These are phyloP conservation scores for Hypoxylon crocopeplum DNA, from an alignment of 495 filamentous ascomycete genomes.

Conservation along the genomic window DNA sequence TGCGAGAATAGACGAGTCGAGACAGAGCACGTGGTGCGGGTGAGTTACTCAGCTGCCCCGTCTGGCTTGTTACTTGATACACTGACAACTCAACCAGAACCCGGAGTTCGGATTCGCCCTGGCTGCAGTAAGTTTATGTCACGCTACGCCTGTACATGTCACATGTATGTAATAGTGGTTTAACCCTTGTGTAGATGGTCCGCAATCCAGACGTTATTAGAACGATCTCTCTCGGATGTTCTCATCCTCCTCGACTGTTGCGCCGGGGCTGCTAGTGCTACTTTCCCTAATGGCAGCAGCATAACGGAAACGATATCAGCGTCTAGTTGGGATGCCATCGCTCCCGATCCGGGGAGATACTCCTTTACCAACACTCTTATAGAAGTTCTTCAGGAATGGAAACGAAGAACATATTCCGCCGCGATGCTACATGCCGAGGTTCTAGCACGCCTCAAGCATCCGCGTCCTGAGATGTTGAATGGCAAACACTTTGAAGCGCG, in stretches of 20 bases:
- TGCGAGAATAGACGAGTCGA: slow-evolving; percentile 56
- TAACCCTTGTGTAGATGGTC: slow-evolving; percentile 49
- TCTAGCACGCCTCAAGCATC: slow-evolving; percentile 58
- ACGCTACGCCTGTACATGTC: neutral
- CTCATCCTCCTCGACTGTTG: slow-evolving; percentile 62
- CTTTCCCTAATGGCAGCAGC: slow-evolving; percentile 54
- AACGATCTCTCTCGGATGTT: slow-evolving; percentile 59
- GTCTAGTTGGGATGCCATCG: slow-evolving; percentile 60
- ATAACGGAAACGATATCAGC: slow-evolving; percentile 62
- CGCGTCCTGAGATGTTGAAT: slow-evolving; percentile 56
- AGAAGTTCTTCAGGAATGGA: slow-evolving; percentile 59
- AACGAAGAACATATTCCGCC: slow-evolving; percentile 52
- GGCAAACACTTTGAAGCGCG: slow-evolving; percentile 58
- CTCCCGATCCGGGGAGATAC: slow-evolving; percentile 57
- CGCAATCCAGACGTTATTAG: slow-evolving; percentile 60
- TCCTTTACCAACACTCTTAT: slow-evolving; percentile 60
- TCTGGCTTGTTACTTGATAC: neutral
- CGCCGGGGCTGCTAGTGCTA: slow-evolving; percentile 58
- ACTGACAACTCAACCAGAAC: slow-evolving; percentile 29
- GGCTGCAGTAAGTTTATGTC: slow-evolving; percentile 45
- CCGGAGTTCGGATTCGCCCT: slow-evolving; percentile 50
- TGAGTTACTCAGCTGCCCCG: slow-evolving; percentile 33
- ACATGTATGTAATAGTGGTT: slow-evolving; percentile 5
- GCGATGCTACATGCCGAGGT: slow-evolving; percentile 61
- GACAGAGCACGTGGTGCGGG: slow-evolving; percentile 62